Conservation (phyloP, 768 basidiomycete species). For the Cubamyces sp. region DNA sequence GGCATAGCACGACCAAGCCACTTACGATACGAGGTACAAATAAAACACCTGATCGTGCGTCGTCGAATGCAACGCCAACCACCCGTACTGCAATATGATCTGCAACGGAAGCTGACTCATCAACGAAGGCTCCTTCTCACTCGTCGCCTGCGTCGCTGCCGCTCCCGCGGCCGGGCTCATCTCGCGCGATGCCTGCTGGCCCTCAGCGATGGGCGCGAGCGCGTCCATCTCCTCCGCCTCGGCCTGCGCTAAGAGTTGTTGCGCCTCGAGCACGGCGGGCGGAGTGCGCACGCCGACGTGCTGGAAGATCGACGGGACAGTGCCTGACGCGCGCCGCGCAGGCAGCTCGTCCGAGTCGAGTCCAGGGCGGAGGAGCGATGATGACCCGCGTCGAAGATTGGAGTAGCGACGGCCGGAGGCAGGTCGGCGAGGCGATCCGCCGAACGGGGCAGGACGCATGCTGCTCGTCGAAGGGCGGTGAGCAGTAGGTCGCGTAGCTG, state of each 20-base stretch:
- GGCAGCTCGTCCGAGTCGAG: slow-evolving; percentile 32
- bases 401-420: slow-evolving; percentile 38
- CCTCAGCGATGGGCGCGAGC: slow-evolving; percentile 59
- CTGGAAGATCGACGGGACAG: slow-evolving; percentile 77
- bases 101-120: slow-evolving; percentile 76
- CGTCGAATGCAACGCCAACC: slow-evolving; percentile 86
- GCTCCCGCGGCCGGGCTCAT: slow-evolving; percentile 33
- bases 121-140: slow-evolving; percentile 65
- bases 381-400: slow-evolving; percentile 28
- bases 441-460: slow-evolving; percentile 30
- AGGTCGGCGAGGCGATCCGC: slow-evolving; percentile 38
- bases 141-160: slow-evolving; percentile 38
- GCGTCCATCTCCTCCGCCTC: slow-evolving; percentile 44
- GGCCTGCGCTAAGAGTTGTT: slow-evolving; percentile 54
- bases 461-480: slow-evolving; percentile 14
- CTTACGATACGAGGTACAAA: slow-evolving; percentile 88
- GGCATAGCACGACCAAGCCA: slow-evolving; percentile 27
- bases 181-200: slow-evolving; percentile 39
- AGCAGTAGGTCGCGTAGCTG: slow-evolving; percentile 2
- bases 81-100: slow-evolving; percentile 89
- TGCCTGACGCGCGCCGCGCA: slow-evolving; percentile 57
- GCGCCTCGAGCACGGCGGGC: slow-evolving; percentile 74
- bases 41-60: slow-evolving; percentile 93
- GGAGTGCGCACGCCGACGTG: slow-evolving; percentile 84
- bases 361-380: slow-evolving; percentile 19